Conservation (phyloP, 1,139 yeast genomes). For the Taiozyma sp. region DNA sequence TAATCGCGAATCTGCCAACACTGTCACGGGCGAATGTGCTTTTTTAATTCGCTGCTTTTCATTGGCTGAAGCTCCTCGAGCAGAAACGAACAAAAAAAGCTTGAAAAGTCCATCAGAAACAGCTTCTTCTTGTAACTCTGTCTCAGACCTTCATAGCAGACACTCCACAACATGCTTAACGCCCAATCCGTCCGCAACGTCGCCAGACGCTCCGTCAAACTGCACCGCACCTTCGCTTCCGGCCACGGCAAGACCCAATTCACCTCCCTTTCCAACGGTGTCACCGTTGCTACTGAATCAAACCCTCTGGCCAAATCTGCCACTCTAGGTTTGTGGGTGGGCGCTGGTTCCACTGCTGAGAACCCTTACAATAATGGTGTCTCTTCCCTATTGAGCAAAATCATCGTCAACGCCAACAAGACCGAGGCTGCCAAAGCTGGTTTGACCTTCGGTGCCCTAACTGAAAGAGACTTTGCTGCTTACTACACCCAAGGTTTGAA, state of each 20-base stretch:
- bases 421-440: conserved; percentile 39
- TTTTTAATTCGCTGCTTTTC: conserved; percentile 22
- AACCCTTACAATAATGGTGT: conserved; percentile 79
- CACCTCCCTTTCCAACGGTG: conserved; percentile 69
- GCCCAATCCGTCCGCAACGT: conserved; percentile 17
- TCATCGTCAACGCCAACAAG: conserved; percentile 36
- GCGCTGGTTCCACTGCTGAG: conserved; percentile 78
- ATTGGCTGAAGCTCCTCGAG: conserved; percentile 17
- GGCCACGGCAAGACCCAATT: conserved; percentile 56
- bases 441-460: conserved; percentile 40
- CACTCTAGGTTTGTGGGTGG: conserved; percentile 64
- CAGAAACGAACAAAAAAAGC: neutral
- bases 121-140: neutral
- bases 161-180: conserved; percentile 17
- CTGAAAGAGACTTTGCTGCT: conserved; percentile 51
- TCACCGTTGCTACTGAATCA: conserved; percentile 65
- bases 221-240: conserved; percentile 42
- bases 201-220: conserved; percentile 22
- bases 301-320: conserved; percentile 53
- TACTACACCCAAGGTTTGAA: conserved; percentile 40
- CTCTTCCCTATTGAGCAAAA: conserved; percentile 56
- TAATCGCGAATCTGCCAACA: conserved; percentile 1
- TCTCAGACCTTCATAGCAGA: neutral
- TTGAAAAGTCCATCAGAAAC: neutral
- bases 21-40: neutral